phyloP scores from a whole-genome alignment of 2,329 filamentous ascomycete genomes.

The Curvularia eragrostidis region DNA sequence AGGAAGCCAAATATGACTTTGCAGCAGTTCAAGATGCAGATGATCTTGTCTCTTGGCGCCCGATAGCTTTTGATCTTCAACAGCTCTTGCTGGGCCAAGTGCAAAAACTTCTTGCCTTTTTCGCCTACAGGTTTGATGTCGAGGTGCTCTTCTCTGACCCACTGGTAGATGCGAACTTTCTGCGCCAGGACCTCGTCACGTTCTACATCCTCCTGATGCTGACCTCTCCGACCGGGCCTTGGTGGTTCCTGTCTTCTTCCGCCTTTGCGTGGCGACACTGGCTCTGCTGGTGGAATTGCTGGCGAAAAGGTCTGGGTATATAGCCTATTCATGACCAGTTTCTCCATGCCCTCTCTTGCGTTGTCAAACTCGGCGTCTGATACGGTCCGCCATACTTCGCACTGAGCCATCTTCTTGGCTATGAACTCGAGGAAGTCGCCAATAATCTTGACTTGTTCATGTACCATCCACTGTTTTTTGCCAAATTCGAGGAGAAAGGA shows the following conservation, averaged over 20 bases:
- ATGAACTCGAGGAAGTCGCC: conserved; percentile 96
- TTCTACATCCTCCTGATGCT: conserved; percentile 98
- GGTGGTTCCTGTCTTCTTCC: conserved; percentile 64
- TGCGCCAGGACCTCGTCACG: conserved; percentile 94
- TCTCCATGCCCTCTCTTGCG: conserved; percentile 98
- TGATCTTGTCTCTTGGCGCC: conserved; percentile 97
- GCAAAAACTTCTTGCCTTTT: conserved; percentile 85
- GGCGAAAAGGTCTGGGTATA: conserved; percentile 97
- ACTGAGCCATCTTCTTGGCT: conserved; percentile 96
- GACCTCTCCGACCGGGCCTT: conserved; percentile 85
- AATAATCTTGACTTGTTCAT: conserved; percentile 99
- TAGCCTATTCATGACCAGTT: conserved; percentile 96
- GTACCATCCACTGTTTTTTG: conserved; percentile 99
- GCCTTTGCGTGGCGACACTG: conserved; percentile 72
- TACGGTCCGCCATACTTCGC: conserved; percentile 94
- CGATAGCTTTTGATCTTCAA: conserved; percentile 96
- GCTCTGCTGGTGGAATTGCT: conserved; percentile 82
- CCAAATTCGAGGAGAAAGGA: conserved; percentile 94
- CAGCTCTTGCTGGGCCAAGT: conserved; percentile 90
- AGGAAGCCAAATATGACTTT: conserved; percentile 98
- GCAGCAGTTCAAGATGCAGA: conserved; percentile 97
- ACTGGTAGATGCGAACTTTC: conserved; percentile 96
- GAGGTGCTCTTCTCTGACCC: conserved; percentile 90
- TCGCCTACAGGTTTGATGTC: conserved; percentile 87
- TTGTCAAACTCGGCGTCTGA: conserved; percentile 98